Percentiles rank a stretch among this genome's conserved stretches.
Evolutionary conservation across 139 green algal genomes (phyloP).

Genomic region (Coccomyxa sp.): DNA sequence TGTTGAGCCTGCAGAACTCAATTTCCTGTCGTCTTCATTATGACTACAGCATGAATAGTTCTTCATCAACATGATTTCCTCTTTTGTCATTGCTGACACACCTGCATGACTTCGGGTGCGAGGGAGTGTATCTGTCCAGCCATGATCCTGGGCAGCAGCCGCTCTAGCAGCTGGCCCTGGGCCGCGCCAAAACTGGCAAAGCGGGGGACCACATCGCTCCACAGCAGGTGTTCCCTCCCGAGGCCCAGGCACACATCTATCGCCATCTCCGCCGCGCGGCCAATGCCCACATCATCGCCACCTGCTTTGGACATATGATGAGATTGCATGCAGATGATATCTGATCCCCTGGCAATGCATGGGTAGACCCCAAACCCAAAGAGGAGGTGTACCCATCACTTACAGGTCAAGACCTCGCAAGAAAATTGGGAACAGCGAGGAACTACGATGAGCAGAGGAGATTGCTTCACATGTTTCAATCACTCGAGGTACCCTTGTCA

Average conservation of each 20-base stretch:
- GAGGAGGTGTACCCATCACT: not conserved
- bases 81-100: not conserved
- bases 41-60: no score
- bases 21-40: no score
- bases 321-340: not conserved
- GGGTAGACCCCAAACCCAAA: not conserved
- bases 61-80: no score
- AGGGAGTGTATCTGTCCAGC: conserved; percentile 44
- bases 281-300: conserved; percentile 16
- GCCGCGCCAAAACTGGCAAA: conserved; percentile 2
- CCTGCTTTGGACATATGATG: not conserved
- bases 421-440: not conserved
- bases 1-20: no score
- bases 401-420: not conserved
- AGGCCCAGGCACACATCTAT: conserved; percentile 38
- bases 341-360: not conserved
- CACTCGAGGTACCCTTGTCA: no score
- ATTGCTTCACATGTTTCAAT: no score
- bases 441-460: not conserved
- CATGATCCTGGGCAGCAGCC: conserved; percentile 53
- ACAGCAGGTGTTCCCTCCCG: conserved; percentile 26
- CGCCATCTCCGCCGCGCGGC: conserved; percentile 15
- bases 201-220: conserved; percentile 19
- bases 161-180: conserved; percentile 38
- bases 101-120: conserved; percentile 59